phyloP scores from a whole-genome alignment of 2,329 filamentous ascomycete genomes.

The Fusarium pseudocircinatum region DNA sequence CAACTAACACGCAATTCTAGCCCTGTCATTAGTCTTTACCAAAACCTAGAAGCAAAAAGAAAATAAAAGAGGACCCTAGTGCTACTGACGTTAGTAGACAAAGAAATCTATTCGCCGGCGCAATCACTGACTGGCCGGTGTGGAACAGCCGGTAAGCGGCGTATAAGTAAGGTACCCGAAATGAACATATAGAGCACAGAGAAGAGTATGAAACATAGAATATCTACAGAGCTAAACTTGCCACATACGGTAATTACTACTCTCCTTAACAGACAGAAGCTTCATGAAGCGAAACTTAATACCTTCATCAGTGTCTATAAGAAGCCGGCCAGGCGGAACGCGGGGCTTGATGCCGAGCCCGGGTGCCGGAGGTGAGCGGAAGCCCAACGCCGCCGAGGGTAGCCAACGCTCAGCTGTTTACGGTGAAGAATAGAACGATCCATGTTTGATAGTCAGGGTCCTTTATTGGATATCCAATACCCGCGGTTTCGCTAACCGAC shows the following conservation, averaged over 20 bases:
- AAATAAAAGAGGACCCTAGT: neutral
- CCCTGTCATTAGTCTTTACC: neutral
- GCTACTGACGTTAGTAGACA: neutral
- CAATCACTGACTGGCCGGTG: constrained; percentile 22
- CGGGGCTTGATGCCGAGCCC: constrained; percentile 26
- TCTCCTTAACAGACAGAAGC: neutral
- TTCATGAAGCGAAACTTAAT: no score
- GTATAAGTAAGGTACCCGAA: constrained; percentile 41
- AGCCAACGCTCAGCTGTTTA: neutral
- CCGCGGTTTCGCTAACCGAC: constrained; percentile 33
- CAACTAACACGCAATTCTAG: neutral
- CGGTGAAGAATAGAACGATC: neutral
- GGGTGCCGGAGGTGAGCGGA: constrained; percentile 35
- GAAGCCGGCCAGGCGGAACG: constrained; percentile 30
- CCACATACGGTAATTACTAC: neutral
- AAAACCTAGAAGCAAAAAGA: neutral
- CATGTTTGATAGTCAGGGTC: constrained; percentile 2
- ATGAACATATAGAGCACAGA: constrained; percentile 4
- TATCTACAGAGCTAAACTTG: neutral
- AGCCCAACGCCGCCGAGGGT: constrained; percentile 19
- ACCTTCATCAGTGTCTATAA: neutral
- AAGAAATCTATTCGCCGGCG: neutral
- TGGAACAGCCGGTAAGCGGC: constrained; percentile 29
- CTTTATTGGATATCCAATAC: constrained; percentile 15
- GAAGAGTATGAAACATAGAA: neutral